Percentiles rank a stretch among this genome's conserved stretches.
Conservation (phyloP, 106 monocot species). For the Allium fistulosum region DNA sequence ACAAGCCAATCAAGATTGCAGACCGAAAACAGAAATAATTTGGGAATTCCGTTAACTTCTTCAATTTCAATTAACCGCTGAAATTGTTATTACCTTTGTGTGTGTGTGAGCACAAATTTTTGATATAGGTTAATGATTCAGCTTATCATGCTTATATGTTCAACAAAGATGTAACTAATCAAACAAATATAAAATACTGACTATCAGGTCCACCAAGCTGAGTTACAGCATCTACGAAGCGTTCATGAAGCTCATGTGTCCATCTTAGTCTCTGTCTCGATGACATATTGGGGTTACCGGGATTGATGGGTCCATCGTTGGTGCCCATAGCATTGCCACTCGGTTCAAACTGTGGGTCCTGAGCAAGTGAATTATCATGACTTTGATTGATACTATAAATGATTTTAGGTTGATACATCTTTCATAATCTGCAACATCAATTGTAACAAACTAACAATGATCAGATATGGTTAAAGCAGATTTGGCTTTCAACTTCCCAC, state of each 20-base stretch:
- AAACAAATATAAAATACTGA: constrained; percentile 29
- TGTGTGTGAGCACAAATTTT: not conserved
- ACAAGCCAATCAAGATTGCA: no score
- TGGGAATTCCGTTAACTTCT: no score
- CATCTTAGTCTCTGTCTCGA: constrained; percentile 87
- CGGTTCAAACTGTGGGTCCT: constrained; percentile 35
- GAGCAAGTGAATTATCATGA: constrained; percentile 19
- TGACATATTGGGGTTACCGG: constrained; percentile 36
- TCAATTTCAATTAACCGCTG: not conserved
- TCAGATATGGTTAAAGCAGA: no score
- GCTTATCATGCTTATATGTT: not conserved
- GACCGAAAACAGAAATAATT: no score
- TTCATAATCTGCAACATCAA: constrained; percentile 23
- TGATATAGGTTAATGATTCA: not conserved
- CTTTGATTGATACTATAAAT: constrained; percentile 19
- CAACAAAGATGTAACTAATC: not conserved
- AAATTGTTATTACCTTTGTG: not conserved
- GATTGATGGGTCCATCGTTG: constrained; percentile 29
- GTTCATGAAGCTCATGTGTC: constrained; percentile 96
- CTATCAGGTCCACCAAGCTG: constrained; percentile 97
- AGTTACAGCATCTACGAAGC: constrained; percentile 88
- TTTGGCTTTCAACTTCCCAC: no score
- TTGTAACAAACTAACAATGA: no score
- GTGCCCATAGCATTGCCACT: constrained; percentile 30
- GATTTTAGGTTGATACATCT: constrained; percentile 66